These are phyloP conservation scores for Ocimum tenuiflorum DNA, from an alignment of 257 asterid species.

Conservation along the genomic window DNA sequence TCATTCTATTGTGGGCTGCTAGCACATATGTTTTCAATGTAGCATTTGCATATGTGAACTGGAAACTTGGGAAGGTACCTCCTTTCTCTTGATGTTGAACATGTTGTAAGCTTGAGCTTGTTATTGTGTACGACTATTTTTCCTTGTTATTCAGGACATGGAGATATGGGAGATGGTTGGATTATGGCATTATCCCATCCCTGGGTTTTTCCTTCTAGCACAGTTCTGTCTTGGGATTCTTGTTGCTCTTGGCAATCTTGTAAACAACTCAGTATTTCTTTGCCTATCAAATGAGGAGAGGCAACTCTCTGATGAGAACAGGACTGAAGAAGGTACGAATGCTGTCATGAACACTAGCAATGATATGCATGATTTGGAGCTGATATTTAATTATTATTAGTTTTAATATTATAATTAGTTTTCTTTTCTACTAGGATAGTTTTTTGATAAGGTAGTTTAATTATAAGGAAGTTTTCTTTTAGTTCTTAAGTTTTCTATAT, in stretches of 20 bases:
- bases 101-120: conserved; percentile 16
- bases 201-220: conserved; percentile 91
- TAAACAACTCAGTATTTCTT: conserved; percentile 75
- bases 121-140: conserved; percentile 19
- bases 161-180: conserved; percentile 99
- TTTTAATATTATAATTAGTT: no score
- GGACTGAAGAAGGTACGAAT: conserved; percentile 64
- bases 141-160: conserved; percentile 63
- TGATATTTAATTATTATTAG: no score
- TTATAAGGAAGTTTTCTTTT: no score
- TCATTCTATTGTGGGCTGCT: conserved; percentile 97
- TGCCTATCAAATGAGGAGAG: conserved; percentile 73
- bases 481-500: no score
- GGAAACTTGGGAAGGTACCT: conserved; percentile 84
- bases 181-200: conserved; percentile 96
- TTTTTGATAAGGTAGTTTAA: no score
- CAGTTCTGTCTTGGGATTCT: conserved; percentile 95
- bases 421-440: no score
- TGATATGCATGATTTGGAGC: no score
- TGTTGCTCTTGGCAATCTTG: conserved; percentile 96
- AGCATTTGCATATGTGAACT: conserved; percentile 73
- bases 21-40: conserved; percentile 93
- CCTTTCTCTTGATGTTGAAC: conserved; percentile 21
- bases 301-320: conserved; percentile 43
- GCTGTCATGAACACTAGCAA: not conserved